These are phyloP conservation scores for Cucurbita moschata DNA, from an alignment of 306 rosid species.

Conservation along the genomic window DNA sequence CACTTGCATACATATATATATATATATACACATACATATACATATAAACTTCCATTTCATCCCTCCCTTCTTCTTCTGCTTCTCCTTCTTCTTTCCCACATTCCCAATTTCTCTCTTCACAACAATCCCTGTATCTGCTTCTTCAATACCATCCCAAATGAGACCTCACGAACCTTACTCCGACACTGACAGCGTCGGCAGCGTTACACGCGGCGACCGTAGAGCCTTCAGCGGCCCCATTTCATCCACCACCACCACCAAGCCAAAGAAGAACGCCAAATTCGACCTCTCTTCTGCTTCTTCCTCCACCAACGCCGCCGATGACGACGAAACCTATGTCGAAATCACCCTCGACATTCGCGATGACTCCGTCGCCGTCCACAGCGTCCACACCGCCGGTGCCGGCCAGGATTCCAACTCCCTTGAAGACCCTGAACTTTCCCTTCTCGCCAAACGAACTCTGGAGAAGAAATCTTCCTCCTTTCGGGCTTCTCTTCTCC, in stretches of 20 bases:
- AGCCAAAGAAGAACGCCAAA: constrained; percentile 4
- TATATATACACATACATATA: neutral
- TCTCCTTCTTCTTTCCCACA: neutral
- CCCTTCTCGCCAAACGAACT: constrained; percentile 26
- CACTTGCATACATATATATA: neutral
- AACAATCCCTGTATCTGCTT: neutral
- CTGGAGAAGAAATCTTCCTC: constrained; percentile 27
- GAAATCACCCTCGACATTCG: constrained; percentile 46
- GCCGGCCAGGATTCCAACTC: neutral
- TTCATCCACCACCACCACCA: neutral
- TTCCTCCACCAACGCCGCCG: neutral
- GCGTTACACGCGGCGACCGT: neutral
- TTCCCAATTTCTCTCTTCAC: neutral
- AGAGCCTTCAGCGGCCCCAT: constrained; percentile 29
- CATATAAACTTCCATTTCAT: too few relatives aligned
- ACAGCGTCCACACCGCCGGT: constrained; percentile 35
- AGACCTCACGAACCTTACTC: neutral
- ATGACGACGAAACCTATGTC: constrained; percentile 22
- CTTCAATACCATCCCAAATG: neutral
- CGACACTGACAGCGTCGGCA: neutral
- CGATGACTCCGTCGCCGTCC: constrained; percentile 42
- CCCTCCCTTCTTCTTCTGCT: neutral
- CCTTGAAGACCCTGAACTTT: constrained; percentile 26
- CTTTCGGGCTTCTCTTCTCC: constrained; percentile 21
- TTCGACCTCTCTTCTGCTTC: constrained; percentile 8